A percentile compares a stretch with the other conserved stretches of the same genome.
Conservation (phyloP, 1,139 yeast species). For the Saccharomyces pastorianus region DNA sequence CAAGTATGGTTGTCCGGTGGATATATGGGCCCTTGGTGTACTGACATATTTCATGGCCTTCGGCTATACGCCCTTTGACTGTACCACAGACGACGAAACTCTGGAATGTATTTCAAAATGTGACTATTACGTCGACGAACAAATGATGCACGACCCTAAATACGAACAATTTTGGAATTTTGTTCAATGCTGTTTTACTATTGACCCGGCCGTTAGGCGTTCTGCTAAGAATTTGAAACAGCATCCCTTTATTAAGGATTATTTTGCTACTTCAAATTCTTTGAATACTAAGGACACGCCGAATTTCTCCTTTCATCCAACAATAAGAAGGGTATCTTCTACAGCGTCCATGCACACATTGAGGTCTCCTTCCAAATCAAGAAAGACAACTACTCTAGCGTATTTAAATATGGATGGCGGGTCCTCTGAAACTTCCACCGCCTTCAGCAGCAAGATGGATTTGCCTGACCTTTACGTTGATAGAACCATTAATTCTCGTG, state of each 20-base stretch:
- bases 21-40: constrained; percentile 75
- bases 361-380: constrained; percentile 21
- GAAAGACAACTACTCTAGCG: constrained; percentile 6
- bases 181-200: constrained; percentile 45
- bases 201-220: constrained; percentile 42
- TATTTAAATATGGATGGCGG: constrained; percentile 5
- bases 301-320: not conserved
- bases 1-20: constrained; percentile 50
- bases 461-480: constrained; percentile 2
- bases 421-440: constrained; percentile 5
- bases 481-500: constrained; percentile 7
- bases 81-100: constrained; percentile 66
- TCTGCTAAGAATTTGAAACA: constrained; percentile 40
- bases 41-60: constrained; percentile 61
- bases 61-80: constrained; percentile 75
- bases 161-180: constrained; percentile 49
- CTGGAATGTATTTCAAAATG: constrained; percentile 50
- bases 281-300: not conserved
- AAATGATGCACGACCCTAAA: constrained; percentile 25
- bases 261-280: constrained; percentile 13
- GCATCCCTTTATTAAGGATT: constrained; percentile 37
- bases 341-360: constrained; percentile 14
- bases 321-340: not conserved
- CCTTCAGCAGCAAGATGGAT: constrained; percentile 6
- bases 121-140: constrained; percentile 47